A percentile compares a stretch with the other conserved stretches of the same genome.
Conservation (phyloP, 1,139 yeast species). For the Protomyces arabidopsidicola region DNA sequence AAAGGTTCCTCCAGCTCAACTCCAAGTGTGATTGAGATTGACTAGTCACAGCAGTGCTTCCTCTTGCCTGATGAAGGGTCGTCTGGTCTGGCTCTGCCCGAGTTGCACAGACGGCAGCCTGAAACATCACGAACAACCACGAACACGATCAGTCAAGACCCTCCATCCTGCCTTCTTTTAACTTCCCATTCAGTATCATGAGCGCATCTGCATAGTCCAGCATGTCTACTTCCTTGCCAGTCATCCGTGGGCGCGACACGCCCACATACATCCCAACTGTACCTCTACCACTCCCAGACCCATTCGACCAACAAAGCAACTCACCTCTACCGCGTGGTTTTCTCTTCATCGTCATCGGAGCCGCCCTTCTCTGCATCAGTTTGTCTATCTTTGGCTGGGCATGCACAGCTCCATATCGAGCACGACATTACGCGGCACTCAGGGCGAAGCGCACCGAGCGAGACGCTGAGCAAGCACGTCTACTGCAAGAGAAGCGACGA, state of each 20-base stretch:
- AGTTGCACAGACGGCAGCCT: no score
- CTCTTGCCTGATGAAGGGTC: neutral
- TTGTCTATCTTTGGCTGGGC: neutral
- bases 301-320: neutral
- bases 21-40: conserved; percentile 20
- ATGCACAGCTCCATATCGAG: neutral
- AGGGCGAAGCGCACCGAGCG: neutral
- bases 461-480: neutral
- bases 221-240: neutral
- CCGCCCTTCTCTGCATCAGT: neutral
- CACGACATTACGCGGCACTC: neutral
- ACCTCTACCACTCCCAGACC: neutral
- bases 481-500: neutral
- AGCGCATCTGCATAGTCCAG: neutral
- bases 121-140: no score
- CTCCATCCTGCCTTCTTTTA: no score
- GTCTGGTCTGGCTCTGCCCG: no score
- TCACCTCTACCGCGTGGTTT: neutral
- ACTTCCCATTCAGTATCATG: neutral
- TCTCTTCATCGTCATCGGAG: neutral
- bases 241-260: neutral
- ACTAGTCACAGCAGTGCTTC: neutral
- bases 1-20: neutral
- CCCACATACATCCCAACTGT: neutral
- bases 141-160: no score